Evolutionary conservation across 108 stramenopile genomes (phyloP).

Genomic region (Ochromonas danica): DNA sequence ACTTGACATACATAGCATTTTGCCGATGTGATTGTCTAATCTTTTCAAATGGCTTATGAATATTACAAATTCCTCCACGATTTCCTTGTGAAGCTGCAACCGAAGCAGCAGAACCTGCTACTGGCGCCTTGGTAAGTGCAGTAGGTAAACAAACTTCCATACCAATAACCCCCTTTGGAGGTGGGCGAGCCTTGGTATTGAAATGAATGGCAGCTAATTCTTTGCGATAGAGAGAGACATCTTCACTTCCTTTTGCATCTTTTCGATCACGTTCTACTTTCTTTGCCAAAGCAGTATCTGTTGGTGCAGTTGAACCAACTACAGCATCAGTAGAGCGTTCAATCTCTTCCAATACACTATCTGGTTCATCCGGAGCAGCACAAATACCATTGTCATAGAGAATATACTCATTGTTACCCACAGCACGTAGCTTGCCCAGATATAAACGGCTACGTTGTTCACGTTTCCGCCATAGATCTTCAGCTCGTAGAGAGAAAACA

Average conservation of each 20-base stretch:
- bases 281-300: neutral
- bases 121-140: constrained; percentile 34
- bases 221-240: constrained; percentile 23
- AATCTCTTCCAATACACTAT: neutral
- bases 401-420: constrained; percentile 44
- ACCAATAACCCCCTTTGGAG: constrained; percentile 3
- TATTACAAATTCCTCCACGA: neutral
- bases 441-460: constrained; percentile 50
- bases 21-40: neutral
- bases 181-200: constrained; percentile 9
- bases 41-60: constrained; percentile 19
- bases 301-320: neutral
- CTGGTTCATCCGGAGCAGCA: neutral
- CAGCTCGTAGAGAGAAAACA: constrained; percentile 42
- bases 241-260: neutral
- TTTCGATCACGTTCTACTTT: neutral
- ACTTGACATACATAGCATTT: constrained; percentile 11
- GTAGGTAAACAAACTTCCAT: neutral
- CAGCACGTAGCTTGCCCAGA: constrained; percentile 54
- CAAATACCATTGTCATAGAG: constrained; percentile 48
- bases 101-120: constrained; percentile 28
- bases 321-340: constrained; percentile 9
- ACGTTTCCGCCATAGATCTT: constrained; percentile 48
- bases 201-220: constrained; percentile 31
- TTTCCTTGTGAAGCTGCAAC: neutral